Evolutionary conservation across 495 filamentous ascomycete genomes (phyloP).

Genomic region (Chaetomidium leptoderma): DNA sequence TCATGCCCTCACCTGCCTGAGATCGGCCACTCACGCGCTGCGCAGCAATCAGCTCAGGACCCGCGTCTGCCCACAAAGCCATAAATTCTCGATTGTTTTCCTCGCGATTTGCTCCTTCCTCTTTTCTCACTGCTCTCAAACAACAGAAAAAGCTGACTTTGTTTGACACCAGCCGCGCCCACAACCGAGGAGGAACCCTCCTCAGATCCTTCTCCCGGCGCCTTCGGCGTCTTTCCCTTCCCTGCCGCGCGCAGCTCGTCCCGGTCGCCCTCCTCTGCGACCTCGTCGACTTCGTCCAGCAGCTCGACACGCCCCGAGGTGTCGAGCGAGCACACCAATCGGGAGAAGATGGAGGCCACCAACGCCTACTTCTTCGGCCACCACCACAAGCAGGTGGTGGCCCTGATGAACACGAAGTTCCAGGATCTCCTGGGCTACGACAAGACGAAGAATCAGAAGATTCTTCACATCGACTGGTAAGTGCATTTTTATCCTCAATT

Average conservation of each 20-base stretch:
- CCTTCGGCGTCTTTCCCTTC: conserved; percentile 7
- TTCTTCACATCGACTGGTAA: conserved; percentile 26
- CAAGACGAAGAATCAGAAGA: conserved; percentile 15
- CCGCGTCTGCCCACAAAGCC: conserved; percentile 4
- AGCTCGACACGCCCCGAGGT: conserved; percentile 8
- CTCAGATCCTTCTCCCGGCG: background rate
- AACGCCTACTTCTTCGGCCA: conserved; percentile 14
- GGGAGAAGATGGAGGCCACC: conserved; percentile 15
- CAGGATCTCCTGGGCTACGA: conserved; percentile 19
- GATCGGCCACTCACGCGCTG: conserved; percentile 6
- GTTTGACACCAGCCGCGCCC: conserved; percentile 7
- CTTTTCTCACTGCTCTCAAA: background rate
- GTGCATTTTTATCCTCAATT: background rate
- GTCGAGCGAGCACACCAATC: conserved; percentile 3
- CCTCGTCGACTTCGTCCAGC: background rate
- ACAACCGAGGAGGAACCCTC: background rate
- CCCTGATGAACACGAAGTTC: conserved; percentile 15
- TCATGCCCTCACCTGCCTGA: background rate
- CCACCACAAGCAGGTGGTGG: conserved; percentile 13
- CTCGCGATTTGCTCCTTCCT: background rate
- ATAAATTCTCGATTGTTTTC: background rate
- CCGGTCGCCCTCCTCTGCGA: background rate
- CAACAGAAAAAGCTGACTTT: conserved; percentile 9
- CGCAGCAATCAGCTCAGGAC: conserved; percentile 8
- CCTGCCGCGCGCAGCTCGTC: background rate